A percentile compares a stretch with the other conserved stretches of the same genome.
Conservation (phyloP, 495 filamentous ascomycete species). For the Acidiella bohemica region DNA sequence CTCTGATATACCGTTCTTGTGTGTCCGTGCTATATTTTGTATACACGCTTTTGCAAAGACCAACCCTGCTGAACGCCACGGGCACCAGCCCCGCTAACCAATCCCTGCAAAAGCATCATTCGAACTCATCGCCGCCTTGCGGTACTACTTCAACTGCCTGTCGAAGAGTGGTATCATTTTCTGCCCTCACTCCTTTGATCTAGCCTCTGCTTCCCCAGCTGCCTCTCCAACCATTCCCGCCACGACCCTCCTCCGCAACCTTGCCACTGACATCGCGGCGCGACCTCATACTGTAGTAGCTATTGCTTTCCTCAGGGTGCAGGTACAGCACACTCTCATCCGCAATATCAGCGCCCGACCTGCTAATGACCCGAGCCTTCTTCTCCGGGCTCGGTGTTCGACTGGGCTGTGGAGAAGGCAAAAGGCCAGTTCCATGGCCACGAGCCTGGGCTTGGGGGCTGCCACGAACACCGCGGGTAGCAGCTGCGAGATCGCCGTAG, state of each 20-base stretch:
- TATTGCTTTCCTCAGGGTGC: conserved; percentile 25
- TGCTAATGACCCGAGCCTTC: conserved; percentile 15
- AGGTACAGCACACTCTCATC: conserved; percentile 38
- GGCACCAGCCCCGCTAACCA: no score
- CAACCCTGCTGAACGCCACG: no score
- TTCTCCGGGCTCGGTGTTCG: conserved; percentile 6
- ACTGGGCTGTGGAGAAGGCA: conserved; percentile 2
- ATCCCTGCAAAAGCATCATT: no score
- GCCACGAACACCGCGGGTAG: no score
- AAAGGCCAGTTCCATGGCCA: neutral
- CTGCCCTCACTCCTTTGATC: no score
- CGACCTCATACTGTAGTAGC: conserved; percentile 30
- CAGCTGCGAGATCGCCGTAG: conserved; percentile 31
- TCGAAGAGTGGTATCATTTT: no score
- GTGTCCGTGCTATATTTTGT: no score
- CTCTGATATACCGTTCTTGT: no score
- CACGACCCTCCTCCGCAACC: conserved; percentile 70
- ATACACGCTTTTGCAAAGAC: no score
- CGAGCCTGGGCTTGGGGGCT: no score
- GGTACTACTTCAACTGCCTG: no score
- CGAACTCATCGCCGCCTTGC: no score
- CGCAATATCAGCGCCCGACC: conserved; percentile 35
- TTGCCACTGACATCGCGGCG: conserved; percentile 69
- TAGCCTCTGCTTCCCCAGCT: conserved; percentile 26
- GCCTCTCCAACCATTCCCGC: conserved; percentile 35